Conservation (phyloP, 768 basidiomycete genomes). For the Auriscalpium orientale region DNA sequence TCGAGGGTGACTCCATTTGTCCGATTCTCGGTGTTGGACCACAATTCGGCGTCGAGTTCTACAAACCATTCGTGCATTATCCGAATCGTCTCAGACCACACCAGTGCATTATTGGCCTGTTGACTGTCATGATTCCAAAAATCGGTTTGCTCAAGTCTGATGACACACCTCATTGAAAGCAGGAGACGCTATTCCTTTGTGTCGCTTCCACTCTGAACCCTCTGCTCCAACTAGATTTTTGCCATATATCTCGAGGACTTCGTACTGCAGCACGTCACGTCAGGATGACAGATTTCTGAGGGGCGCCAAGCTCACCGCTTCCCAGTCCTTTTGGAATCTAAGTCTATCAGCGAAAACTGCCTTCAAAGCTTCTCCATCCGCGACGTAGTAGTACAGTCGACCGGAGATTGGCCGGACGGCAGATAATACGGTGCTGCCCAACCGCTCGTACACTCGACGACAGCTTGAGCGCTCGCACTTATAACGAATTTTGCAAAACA, state of each 20-base stretch:
- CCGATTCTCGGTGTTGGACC: not conserved
- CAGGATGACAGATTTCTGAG: not conserved
- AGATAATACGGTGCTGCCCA: constrained; percentile 32
- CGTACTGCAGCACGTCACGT: constrained; percentile 26
- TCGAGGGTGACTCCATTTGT: not conserved
- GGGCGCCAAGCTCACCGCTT: constrained; percentile 21
- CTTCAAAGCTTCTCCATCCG: constrained; percentile 37
- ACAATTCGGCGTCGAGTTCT: not conserved
- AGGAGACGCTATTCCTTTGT: constrained; percentile 36
- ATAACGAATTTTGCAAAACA: no score
- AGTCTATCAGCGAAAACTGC: constrained; percentile 24
- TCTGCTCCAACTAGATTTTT: constrained; percentile 35
- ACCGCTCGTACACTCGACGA: constrained; percentile 29
- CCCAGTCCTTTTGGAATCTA: constrained; percentile 34
- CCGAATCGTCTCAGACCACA: constrained; percentile 38
- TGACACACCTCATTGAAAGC: constrained; percentile 40
- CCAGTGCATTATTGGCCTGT: constrained; percentile 40
- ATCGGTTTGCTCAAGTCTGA: not conserved
- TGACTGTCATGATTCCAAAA: not conserved
- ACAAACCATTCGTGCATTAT: constrained; percentile 12
- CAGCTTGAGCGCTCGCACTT: not conserved
- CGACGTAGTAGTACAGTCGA: constrained; percentile 32
- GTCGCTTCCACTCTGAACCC: constrained; percentile 40
- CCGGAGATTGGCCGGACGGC: constrained; percentile 27
- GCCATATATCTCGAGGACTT: constrained; percentile 33